Conservation (phyloP, 805 yeast species). For the Priceomyces carsonii region DNA sequence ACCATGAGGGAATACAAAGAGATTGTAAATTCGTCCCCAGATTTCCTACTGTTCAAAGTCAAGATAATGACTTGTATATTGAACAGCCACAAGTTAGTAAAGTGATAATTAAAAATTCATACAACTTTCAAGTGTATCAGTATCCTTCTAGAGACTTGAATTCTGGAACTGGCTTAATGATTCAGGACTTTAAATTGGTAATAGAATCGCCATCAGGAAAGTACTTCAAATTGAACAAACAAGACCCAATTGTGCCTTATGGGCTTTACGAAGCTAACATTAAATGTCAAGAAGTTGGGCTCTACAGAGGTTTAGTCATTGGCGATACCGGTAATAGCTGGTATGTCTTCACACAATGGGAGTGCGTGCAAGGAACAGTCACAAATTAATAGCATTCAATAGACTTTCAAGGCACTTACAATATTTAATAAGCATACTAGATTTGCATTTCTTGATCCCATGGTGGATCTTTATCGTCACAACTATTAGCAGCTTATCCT, state of each 20-base stretch:
- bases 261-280: constrained; percentile 64
- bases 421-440: not conserved
- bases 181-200: constrained; percentile 57
- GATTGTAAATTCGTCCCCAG: constrained; percentile 69
- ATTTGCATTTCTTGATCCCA: not conserved
- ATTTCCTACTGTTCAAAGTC: constrained; percentile 69
- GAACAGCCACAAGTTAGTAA: constrained; percentile 79
- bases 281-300: constrained; percentile 69
- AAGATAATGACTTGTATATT: constrained; percentile 75
- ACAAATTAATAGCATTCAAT: constrained; percentile 4
- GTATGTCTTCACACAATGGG: constrained; percentile 93
- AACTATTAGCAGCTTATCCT: not conserved
- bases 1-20: constrained; percentile 66
- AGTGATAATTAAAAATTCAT: constrained; percentile 56
- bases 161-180: constrained; percentile 31
- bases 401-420: not conserved
- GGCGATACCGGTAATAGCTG: constrained; percentile 78
- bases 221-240: constrained; percentile 56
- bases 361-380: constrained; percentile 42
- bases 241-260: constrained; percentile 45
- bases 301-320: constrained; percentile 80
- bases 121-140: constrained; percentile 64
- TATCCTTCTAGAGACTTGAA: constrained; percentile 57
- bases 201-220: constrained; percentile 86
- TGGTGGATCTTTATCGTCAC: not conserved